Percentiles rank a stretch among this genome's conserved stretches.
Conservation (phyloP, 2,329 filamentous ascomycete species). For the Colletotrichum cuscutae region DNA sequence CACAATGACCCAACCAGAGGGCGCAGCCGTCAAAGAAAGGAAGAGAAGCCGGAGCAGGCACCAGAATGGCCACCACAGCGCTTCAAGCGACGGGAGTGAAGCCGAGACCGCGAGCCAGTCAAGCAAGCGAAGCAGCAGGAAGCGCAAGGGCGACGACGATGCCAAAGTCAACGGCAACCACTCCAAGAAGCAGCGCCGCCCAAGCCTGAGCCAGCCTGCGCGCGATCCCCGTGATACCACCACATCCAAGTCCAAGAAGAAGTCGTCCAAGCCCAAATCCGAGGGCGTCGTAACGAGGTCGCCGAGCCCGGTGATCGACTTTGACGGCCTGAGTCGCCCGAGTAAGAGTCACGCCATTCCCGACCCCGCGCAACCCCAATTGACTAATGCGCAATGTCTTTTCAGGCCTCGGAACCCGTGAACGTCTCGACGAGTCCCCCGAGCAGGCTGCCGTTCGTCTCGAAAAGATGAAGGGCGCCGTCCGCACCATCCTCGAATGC, state of each 20-base stretch:
- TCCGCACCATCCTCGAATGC: slow-evolving; percentile 74
- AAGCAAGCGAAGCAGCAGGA: slow-evolving; percentile 31
- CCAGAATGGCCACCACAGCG: slow-evolving; percentile 42
- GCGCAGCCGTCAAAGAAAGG: slow-evolving; percentile 43
- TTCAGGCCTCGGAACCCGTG: slow-evolving; percentile 71
- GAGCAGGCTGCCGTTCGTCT: slow-evolving; percentile 63
- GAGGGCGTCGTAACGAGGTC: slow-evolving; percentile 42
- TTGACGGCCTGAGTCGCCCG: slow-evolving; percentile 69
- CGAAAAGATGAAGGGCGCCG: slow-evolving; percentile 69
- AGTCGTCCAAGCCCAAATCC: slow-evolving; percentile 39
- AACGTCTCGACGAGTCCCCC: slow-evolving; percentile 66
- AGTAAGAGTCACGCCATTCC: slow-evolving; percentile 48
- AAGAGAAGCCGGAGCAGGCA: slow-evolving; percentile 42
- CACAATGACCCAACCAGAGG: slow-evolving; percentile 44
- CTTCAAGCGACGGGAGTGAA: slow-evolving; percentile 19
- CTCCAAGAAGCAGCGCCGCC: slow-evolving; percentile 49
- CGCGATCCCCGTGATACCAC: slow-evolving; percentile 69
- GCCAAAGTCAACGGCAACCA: slow-evolving; percentile 45
- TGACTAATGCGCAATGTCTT: slow-evolving; percentile 34
- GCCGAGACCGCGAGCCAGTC: slow-evolving; percentile 35
- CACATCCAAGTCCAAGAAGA: slow-evolving; percentile 46
- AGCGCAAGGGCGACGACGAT: slow-evolving; percentile 37
- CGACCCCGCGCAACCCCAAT: slow-evolving; percentile 2
- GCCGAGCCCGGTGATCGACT: slow-evolving; percentile 66
- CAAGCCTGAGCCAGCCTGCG: slow-evolving; percentile 70